phyloP scores from a whole-genome alignment of 2,329 filamentous ascomycete genomes.

The Ophiostoma pallidulum region DNA sequence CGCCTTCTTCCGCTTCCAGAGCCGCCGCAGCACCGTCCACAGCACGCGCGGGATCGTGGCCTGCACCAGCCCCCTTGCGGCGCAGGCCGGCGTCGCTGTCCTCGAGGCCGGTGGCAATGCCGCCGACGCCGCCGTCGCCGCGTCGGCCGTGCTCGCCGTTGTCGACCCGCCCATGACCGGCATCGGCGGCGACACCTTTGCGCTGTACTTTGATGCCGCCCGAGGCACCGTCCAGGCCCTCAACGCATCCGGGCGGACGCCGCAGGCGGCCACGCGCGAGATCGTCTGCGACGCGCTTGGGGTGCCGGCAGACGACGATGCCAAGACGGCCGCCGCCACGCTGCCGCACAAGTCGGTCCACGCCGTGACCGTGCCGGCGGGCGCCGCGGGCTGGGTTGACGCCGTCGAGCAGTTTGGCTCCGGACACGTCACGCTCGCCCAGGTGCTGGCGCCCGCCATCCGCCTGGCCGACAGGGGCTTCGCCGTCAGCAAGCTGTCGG shows the following conservation, averaged over 20 bases:
- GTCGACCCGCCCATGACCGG: constrained; percentile 87
- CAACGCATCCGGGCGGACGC: constrained; percentile 84
- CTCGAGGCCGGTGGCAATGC: constrained; percentile 81
- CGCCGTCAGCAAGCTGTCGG: constrained; percentile 65
- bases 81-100: constrained; percentile 72
- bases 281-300: constrained; percentile 59
- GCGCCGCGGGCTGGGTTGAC: constrained; percentile 68
- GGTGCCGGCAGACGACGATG: constrained; percentile 33
- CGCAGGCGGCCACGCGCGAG: constrained; percentile 58
- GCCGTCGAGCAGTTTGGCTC: constrained; percentile 78
- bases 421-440: constrained; percentile 62
- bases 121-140: constrained; percentile 85
- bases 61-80: constrained; percentile 78
- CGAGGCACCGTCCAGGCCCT: constrained; percentile 71
- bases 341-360: constrained; percentile 70
- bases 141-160: constrained; percentile 79
- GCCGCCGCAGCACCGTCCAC: constrained; percentile 80
- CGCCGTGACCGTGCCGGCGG: constrained; percentile 64
- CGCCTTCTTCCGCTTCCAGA: constrained; percentile 35
- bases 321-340: constrained; percentile 17
- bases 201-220: constrained; percentile 75
- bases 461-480: constrained; percentile 77
- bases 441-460: constrained; percentile 73
- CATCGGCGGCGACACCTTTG: constrained; percentile 93
- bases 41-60: constrained; percentile 84